A percentile compares a stretch with the other conserved stretches of the same genome.
phyloP scores from a whole-genome alignment of 257 asterid species.

The Apocynum venetum region DNA sequence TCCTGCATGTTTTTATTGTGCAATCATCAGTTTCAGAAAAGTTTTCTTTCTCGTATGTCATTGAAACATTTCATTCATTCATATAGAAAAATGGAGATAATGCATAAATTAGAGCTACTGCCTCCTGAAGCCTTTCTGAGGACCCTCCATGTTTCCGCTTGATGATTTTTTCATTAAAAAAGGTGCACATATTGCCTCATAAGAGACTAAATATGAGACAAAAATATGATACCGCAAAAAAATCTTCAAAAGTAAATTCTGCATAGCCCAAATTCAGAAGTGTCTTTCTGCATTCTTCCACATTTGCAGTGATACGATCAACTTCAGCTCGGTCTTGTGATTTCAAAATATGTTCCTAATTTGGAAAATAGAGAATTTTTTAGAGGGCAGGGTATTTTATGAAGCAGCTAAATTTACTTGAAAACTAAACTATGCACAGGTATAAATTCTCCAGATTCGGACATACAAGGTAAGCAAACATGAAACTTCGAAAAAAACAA shows the following conservation, averaged over 20 bases:
- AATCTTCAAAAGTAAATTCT: conserved; percentile 97
- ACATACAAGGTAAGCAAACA: conserved; percentile 93
- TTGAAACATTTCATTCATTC: not conserved
- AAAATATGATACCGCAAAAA: conserved; percentile 52
- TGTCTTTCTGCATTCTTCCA: conserved; percentile 80
- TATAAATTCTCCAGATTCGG: conserved; percentile 13
- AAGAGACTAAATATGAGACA: conserved; percentile 11
- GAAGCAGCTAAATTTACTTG: conserved; percentile 6
- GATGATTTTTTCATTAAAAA: not conserved
- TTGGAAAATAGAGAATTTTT: conserved; percentile 11
- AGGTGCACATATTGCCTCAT: not conserved
- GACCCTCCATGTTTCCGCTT: too few relatives aligned
- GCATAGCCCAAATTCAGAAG: conserved; percentile 85
- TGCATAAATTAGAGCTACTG: not conserved
- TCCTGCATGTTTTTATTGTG: not conserved
- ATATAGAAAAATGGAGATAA: not conserved
- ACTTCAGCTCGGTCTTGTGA: conserved; percentile 78
- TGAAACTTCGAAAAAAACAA: conserved; percentile 95
- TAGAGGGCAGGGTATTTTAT: not conserved
- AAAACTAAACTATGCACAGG: not conserved
- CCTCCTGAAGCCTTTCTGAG: not conserved
- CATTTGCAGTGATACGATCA: conserved; percentile 52
- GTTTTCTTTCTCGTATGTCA: not conserved
- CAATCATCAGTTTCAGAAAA: not conserved
- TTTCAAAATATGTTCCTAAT: conserved; percentile 78